phyloP scores from a whole-genome alignment of 2,329 filamentous ascomycete species.

The Ceratocystis alfenasii region DNA sequence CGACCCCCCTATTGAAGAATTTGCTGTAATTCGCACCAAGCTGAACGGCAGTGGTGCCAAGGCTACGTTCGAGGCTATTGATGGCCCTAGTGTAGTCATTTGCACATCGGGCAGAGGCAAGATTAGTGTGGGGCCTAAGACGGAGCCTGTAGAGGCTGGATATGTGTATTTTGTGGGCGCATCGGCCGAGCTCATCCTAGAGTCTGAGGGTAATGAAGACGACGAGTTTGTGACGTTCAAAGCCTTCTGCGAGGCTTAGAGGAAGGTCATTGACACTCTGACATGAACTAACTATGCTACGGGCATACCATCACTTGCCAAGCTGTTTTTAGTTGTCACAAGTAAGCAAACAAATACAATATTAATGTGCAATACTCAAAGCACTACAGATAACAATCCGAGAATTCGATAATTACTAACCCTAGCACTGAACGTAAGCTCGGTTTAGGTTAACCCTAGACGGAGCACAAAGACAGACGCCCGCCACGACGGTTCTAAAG shows the following conservation, averaged over 20 bases:
- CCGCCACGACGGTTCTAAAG: too few species aligned
- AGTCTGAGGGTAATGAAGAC: constrained; percentile 48
- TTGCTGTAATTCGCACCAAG: constrained; percentile 72
- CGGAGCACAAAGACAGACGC: neutral
- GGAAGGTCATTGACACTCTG: neutral
- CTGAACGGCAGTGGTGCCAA: constrained; percentile 62
- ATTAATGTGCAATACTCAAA: neutral
- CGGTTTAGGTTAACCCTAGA: neutral
- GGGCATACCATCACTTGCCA: too few species aligned
- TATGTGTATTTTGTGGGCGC: constrained; percentile 79
- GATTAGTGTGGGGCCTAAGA: constrained; percentile 75
- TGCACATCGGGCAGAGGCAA: constrained; percentile 74
- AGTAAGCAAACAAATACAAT: constrained; percentile 10
- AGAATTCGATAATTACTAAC: neutral
- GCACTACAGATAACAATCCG: neutral
- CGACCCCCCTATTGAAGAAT: constrained; percentile 93
- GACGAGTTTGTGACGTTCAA: constrained; percentile 80
- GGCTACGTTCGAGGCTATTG: constrained; percentile 74
- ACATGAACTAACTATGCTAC: too few species aligned
- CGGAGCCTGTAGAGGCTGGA: constrained; percentile 59
- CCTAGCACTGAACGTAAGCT: neutral
- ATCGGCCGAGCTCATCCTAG: constrained; percentile 68
- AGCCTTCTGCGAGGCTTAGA: constrained; percentile 66
- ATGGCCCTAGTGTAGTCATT: constrained; percentile 84
- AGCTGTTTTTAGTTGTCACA: neutral